These are phyloP conservation scores for Beta macrorhiza DNA, from an alignment of 179 eudicot species.

Conservation along the genomic window DNA sequence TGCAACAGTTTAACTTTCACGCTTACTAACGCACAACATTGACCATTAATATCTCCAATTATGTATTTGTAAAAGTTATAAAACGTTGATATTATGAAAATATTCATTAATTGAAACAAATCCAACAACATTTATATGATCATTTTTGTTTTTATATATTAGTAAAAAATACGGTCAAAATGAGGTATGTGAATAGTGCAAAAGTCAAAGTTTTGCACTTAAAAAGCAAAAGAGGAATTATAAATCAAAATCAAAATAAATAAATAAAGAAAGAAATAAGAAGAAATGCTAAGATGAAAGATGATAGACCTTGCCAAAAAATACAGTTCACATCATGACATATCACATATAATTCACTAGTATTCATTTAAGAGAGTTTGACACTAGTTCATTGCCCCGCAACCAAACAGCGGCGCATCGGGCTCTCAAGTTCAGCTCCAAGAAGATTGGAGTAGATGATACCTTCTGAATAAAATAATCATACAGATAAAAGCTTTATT, in stretches of 20 bases:
- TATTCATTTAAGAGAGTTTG: background rate
- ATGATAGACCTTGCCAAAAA: background rate
- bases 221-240: no score
- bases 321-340: background rate
- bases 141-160: no score
- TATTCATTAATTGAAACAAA: no score
- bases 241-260: background rate
- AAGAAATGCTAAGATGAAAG: background rate
- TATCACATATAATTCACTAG: constrained; percentile 9
- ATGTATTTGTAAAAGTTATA: no score
- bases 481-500: constrained; percentile 31
- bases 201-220: no score
- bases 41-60: no score
- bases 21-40: no score
- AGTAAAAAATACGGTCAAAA: no score
- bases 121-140: no score
- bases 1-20: no score
- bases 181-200: no score
- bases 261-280: background rate
- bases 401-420: constrained; percentile 15
- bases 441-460: background rate
- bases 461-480: constrained; percentile 22
- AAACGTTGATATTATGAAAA: no score
- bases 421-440: constrained; percentile 7
- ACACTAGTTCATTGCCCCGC: constrained; percentile 24